phyloP scores from a whole-genome alignment of 805 yeast genomes.

The Metschnikowia matae region DNA sequence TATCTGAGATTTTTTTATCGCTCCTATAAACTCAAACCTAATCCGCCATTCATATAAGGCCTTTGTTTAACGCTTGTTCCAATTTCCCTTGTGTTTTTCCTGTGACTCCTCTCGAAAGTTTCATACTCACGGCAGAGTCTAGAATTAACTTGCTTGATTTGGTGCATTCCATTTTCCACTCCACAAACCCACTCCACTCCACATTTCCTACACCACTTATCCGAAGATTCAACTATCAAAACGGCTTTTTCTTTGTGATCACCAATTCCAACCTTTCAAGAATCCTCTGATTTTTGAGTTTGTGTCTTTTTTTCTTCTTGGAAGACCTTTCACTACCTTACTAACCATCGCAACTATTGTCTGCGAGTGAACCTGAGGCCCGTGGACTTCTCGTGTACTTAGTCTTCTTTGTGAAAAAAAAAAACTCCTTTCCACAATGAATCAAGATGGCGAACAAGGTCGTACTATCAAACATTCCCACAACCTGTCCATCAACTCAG shows the following conservation, averaged over 20 bases:
- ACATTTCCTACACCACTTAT: neutral
- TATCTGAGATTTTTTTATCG: constrained; percentile 2
- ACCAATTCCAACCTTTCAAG: too few species aligned
- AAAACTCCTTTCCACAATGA: neutral
- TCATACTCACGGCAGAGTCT: neutral
- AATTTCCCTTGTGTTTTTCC: neutral
- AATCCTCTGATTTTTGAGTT: neutral
- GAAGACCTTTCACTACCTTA: neutral
- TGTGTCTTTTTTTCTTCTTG: neutral
- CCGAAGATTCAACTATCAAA: neutral
- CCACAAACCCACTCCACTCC: constrained; percentile 1
- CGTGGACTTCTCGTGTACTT: neutral
- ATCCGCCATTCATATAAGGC: neutral
- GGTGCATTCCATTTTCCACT: neutral
- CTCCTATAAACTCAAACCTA: neutral
- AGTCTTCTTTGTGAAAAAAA: neutral
- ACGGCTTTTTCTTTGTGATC: neutral
- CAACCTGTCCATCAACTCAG: constrained; percentile 41
- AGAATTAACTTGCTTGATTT: neutral
- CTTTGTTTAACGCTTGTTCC: neutral
- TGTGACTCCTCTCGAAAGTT: neutral
- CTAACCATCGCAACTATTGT: neutral
- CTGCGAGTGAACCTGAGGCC: neutral
- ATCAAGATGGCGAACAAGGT: constrained; percentile 1
- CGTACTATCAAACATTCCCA: constrained; percentile 22